Conservation (phyloP, 1,139 yeast genomes). For the Candida tropicalis region DNA sequence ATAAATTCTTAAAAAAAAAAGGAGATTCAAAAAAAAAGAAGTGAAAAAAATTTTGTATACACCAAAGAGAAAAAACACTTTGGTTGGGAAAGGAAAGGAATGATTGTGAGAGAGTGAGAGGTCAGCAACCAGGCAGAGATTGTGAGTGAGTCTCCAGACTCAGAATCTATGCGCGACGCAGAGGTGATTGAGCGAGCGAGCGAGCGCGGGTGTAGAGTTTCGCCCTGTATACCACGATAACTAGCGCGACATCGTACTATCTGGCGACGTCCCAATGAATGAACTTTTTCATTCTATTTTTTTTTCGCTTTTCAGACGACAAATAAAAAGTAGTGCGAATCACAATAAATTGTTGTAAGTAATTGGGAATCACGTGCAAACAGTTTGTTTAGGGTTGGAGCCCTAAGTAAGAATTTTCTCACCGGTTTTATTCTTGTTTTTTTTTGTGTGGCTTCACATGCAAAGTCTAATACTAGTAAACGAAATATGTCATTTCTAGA, state of each 20-base stretch:
- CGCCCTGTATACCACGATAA: too few species aligned
- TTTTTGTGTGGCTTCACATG: too few species aligned
- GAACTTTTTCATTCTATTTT: too few species aligned
- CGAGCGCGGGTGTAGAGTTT: too few species aligned
- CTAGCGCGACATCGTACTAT: too few species aligned
- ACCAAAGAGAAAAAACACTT: slow-evolving; percentile 1
- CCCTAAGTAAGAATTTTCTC: background rate
- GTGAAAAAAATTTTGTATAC: slow-evolving; percentile 9
- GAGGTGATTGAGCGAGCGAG: too few species aligned
- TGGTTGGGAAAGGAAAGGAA: background rate
- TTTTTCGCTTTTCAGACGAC: too few species aligned
- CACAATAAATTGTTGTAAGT: background rate
- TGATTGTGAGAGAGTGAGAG: background rate
- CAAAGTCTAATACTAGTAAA: too few species aligned
- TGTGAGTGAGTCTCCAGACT: too few species aligned
- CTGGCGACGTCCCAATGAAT: too few species aligned
- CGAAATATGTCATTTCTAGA: too few species aligned
- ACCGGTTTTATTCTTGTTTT: background rate
- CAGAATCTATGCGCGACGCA: background rate
- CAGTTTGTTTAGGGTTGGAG: background rate
- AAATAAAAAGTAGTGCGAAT: background rate
- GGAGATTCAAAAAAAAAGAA: background rate
- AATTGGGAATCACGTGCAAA: slow-evolving; percentile 2
- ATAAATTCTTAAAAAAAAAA: slow-evolving; percentile 1
- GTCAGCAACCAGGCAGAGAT: background rate